phyloP scores from a whole-genome alignment of 2,329 filamentous ascomycete genomes.

The Neonectria hederae region DNA sequence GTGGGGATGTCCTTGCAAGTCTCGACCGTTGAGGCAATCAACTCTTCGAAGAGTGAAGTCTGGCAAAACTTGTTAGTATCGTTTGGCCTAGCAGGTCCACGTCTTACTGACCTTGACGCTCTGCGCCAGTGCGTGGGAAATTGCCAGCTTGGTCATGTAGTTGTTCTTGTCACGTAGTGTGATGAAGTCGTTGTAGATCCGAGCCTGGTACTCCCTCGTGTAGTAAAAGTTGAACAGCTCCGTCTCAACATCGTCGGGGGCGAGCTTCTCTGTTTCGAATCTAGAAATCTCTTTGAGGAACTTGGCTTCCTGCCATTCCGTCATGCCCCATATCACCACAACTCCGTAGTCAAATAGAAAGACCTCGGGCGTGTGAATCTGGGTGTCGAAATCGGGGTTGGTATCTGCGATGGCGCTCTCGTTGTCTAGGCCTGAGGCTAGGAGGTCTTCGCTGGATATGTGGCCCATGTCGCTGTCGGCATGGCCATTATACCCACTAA shows the following conservation, averaged over 20 bases:
- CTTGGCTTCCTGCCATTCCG: slow-evolving; percentile 83
- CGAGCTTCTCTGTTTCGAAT: slow-evolving; percentile 91
- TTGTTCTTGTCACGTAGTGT: slow-evolving; percentile 91
- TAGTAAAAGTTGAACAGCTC: slow-evolving; percentile 99
- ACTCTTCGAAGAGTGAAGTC: slow-evolving; percentile 95
- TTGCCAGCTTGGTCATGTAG: slow-evolving; percentile 98
- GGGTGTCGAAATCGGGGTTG: slow-evolving; percentile 81
- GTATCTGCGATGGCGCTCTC: slow-evolving; percentile 53
- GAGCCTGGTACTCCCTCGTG: slow-evolving; percentile 94
- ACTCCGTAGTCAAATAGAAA: slow-evolving; percentile 98
- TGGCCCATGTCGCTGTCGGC: slow-evolving; percentile 40
- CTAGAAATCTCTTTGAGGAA: slow-evolving; percentile 95
- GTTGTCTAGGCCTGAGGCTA: slow-evolving; percentile 48
- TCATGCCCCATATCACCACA: slow-evolving; percentile 99
- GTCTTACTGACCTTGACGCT: slow-evolving; percentile 78
- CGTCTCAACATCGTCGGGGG: slow-evolving; percentile 88
- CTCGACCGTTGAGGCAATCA: slow-evolving; percentile 93
- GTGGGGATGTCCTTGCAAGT: slow-evolving; percentile 92
- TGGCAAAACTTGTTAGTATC: slow-evolving; percentile 48
- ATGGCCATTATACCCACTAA: slow-evolving; percentile 36
- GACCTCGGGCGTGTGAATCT: slow-evolving; percentile 90
- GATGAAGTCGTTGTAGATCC: slow-evolving; percentile 99
- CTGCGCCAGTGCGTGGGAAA: slow-evolving; percentile 93
- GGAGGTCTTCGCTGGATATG: slow-evolving; percentile 45
- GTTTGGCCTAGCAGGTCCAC: background rate